phyloP scores from a whole-genome alignment of 768 basidiomycete species.

The Phlebiopsis flavidoalba region DNA sequence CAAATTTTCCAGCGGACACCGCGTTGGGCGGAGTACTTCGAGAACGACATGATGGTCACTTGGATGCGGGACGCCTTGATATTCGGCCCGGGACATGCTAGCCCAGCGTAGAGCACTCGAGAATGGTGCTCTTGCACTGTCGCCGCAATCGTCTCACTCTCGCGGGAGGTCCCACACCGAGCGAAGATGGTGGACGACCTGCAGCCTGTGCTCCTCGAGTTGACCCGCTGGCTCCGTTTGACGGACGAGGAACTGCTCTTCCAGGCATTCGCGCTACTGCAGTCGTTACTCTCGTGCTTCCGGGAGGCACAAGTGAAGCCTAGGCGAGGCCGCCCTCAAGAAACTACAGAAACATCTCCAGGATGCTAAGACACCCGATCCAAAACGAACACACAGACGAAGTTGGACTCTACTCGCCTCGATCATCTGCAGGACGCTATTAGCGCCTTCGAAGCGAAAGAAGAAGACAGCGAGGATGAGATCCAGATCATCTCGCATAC shows the following conservation, averaged over 20 bases:
- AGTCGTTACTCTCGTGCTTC: conserved; percentile 75
- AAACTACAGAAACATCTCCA: conserved; percentile 66
- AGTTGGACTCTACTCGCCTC: conserved; percentile 54
- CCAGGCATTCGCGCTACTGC: conserved; percentile 81
- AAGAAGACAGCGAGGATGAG: conserved; percentile 52
- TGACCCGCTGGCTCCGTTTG: conserved; percentile 84
- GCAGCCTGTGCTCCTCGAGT: conserved; percentile 72
- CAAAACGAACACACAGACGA: conserved; percentile 42
- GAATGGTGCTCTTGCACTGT: conserved; percentile 44
- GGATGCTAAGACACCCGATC: conserved; percentile 47
- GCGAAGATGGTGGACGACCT: conserved; percentile 72
- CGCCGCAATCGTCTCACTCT: conserved; percentile 20
- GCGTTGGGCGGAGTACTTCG: conserved; percentile 76
- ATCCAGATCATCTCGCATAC: conserved; percentile 48
- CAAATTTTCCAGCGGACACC: conserved; percentile 85
- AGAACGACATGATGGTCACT: conserved; percentile 78
- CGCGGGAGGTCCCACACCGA: conserved; percentile 50
- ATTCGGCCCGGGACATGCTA: conserved; percentile 82
- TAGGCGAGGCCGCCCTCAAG: conserved; percentile 44
- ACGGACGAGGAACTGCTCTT: conserved; percentile 90
- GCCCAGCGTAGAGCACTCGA: conserved; percentile 80
- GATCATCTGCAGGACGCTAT: conserved; percentile 64
- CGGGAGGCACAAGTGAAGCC: conserved; percentile 55
- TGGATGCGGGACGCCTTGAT: conserved; percentile 99
- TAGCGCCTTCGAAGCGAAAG: conserved; percentile 55